phyloP scores from a whole-genome alignment of 495 filamentous ascomycete species.

The Xylaria nigripes region DNA sequence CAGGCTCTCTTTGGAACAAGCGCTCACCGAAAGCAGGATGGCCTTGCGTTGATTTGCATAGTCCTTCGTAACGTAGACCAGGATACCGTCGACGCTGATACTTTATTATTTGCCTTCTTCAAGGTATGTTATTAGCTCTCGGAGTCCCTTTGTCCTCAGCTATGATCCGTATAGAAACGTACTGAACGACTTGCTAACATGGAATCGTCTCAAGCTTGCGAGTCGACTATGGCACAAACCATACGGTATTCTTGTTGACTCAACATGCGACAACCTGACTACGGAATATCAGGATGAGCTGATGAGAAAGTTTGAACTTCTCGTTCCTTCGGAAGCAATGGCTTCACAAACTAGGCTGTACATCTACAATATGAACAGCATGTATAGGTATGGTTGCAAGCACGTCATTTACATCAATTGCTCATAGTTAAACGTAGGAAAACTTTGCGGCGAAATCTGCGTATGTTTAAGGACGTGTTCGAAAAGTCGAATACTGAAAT shows the following conservation, averaged over 20 bases:
- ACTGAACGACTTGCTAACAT: background rate
- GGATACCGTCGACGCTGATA: slow-evolving; percentile 51
- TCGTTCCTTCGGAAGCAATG: slow-evolving; percentile 51
- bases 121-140: slow-evolving; percentile 34
- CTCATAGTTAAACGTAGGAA: slow-evolving; percentile 33
- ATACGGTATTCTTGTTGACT: slow-evolving; percentile 56
- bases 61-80: slow-evolving; percentile 55
- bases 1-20: background rate
- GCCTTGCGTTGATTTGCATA: slow-evolving; percentile 56
- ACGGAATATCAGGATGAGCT: slow-evolving; percentile 53
- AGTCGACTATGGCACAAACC: slow-evolving; percentile 59
- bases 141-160: background rate
- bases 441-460: slow-evolving; percentile 52
- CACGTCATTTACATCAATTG: background rate
- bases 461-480: slow-evolving; percentile 48
- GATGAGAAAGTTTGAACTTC: slow-evolving; percentile 46
- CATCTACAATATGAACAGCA: slow-evolving; percentile 63
- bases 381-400: slow-evolving; percentile 34
- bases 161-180: background rate
- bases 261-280: slow-evolving; percentile 55
- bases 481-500: slow-evolving; percentile 54
- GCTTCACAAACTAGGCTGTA: slow-evolving; percentile 49
- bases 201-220: slow-evolving; percentile 40
- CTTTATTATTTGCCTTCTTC: slow-evolving; percentile 54
- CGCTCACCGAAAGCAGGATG: slow-evolving; percentile 35